Conservation (phyloP, 2,329 filamentous ascomycete species). For the Cercospora canescens region DNA sequence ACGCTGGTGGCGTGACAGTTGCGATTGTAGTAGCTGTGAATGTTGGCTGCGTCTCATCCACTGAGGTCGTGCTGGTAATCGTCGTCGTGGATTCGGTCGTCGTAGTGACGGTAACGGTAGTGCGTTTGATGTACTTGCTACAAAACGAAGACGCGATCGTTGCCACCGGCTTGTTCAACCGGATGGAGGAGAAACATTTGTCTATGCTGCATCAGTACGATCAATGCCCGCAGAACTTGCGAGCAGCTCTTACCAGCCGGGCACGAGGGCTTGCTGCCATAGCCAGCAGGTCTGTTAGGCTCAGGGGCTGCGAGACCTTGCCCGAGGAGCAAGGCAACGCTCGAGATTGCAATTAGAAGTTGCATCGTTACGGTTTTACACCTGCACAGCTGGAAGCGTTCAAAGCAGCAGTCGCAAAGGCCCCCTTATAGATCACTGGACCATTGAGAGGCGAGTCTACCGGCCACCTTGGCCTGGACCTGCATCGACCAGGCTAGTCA, state of each 20-base stretch:
- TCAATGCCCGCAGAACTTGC: too few relatives aligned
- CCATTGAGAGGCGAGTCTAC: background rate
- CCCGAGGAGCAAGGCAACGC: background rate
- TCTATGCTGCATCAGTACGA: background rate
- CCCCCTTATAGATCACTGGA: background rate
- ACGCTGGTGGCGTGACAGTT: background rate
- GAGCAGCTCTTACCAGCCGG: background rate
- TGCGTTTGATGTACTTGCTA: conserved; percentile 9
- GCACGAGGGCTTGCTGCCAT: background rate
- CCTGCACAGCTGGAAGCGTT: background rate
- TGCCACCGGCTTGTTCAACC: background rate
- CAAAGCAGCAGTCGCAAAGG: background rate
- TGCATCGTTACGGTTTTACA: background rate
- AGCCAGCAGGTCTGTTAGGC: background rate
- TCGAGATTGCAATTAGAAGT: background rate
- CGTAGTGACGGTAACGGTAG: conserved; percentile 1
- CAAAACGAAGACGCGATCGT: conserved; percentile 7
- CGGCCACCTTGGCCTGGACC: background rate
- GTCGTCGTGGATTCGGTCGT: background rate
- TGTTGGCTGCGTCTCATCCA: background rate
- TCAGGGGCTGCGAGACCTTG: background rate
- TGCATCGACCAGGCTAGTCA: background rate
- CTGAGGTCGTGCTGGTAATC: background rate
- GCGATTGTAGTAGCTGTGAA: background rate
- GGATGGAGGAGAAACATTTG: conserved; percentile 9